A percentile compares a stretch with the other conserved stretches of the same genome.
These are phyloP conservation scores for Hippophae tibetana DNA, from an alignment of 306 rosid species.

Conservation along the genomic window DNA sequence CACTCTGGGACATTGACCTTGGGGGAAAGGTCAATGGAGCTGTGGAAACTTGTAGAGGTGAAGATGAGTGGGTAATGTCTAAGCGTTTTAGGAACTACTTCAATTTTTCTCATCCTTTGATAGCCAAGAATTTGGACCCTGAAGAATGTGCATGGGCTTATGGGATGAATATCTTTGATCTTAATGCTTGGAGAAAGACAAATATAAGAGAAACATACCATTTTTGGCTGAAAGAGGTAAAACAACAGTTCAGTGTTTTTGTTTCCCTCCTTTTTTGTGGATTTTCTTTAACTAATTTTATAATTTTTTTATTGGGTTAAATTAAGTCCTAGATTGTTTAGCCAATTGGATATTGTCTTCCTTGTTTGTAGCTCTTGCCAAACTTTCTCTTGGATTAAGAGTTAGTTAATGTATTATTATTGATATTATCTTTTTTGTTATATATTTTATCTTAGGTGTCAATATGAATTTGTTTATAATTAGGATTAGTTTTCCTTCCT, in stretches of 20 bases:
- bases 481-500: too few species aligned
- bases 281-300: not conserved
- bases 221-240: slow-evolving; percentile 91
- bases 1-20: slow-evolving; percentile 83
- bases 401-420: too few species aligned
- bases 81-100: slow-evolving; percentile 86
- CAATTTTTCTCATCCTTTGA: slow-evolving; percentile 84
- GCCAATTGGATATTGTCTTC: not conserved
- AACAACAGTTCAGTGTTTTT: not conserved
- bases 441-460: too few species aligned
- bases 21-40: slow-evolving; percentile 95
- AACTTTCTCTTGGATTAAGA: not conserved
- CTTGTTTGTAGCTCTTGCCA: not conserved
- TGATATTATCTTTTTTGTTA: too few species aligned
- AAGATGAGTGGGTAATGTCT: slow-evolving; percentile 96
- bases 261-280: not conserved
- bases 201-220: slow-evolving; percentile 75
- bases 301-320: not conserved
- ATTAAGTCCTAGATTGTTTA: not conserved
- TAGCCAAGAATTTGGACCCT: slow-evolving; percentile 65
- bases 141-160: slow-evolving; percentile 99
- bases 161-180: slow-evolving; percentile 93
- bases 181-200: slow-evolving; percentile 72
- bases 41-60: slow-evolving; percentile 94
- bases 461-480: too few species aligned